Conservation (phyloP, 495 filamentous ascomycete species). For the Emericellopsis terricola region DNA sequence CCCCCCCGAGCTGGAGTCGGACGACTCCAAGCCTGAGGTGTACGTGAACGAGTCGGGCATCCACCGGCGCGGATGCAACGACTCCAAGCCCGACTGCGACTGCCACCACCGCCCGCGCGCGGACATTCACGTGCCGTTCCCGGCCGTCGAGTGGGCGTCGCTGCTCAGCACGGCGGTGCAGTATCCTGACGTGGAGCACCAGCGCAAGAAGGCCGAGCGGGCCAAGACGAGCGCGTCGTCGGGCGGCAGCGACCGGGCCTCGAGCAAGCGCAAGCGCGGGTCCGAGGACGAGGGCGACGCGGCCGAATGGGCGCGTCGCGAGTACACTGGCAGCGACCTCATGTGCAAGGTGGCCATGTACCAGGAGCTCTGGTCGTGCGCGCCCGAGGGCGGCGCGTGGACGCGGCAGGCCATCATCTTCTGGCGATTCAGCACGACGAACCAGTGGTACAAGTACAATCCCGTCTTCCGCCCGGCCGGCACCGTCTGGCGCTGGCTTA, state of each 20-base stretch:
- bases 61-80: conserved; percentile 11
- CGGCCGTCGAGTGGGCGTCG: conserved; percentile 4
- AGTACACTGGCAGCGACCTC: conserved; percentile 24
- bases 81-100: conserved; percentile 5
- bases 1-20: conserved; percentile 26
- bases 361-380: conserved; percentile 28
- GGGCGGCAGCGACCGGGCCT: not conserved
- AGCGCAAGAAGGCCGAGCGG: conserved; percentile 14
- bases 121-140: conserved; percentile 4
- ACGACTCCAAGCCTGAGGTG: conserved; percentile 14
- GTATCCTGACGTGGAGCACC: conserved; percentile 4
- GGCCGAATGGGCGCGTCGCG: conserved; percentile 4
- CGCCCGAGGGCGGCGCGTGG: conserved; percentile 16
- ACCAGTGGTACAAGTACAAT: conserved; percentile 4
- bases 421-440: conserved; percentile 22
- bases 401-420: conserved; percentile 23
- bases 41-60: conserved; percentile 14
- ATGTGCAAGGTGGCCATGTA: conserved; percentile 28
- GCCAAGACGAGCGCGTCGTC: conserved; percentile 1
- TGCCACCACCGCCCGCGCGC: conserved; percentile 1
- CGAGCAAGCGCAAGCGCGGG: not conserved
- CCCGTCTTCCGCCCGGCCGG: conserved; percentile 10
- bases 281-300: conserved; percentile 2
- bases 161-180: conserved; percentile 4
- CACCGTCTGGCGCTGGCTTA: conserved; percentile 28